Evolutionary conservation across 805 yeast genomes (phyloP), one percentile per base, ranked within the genome.

Genomic region (Clavispora vitiphila): DNA sequence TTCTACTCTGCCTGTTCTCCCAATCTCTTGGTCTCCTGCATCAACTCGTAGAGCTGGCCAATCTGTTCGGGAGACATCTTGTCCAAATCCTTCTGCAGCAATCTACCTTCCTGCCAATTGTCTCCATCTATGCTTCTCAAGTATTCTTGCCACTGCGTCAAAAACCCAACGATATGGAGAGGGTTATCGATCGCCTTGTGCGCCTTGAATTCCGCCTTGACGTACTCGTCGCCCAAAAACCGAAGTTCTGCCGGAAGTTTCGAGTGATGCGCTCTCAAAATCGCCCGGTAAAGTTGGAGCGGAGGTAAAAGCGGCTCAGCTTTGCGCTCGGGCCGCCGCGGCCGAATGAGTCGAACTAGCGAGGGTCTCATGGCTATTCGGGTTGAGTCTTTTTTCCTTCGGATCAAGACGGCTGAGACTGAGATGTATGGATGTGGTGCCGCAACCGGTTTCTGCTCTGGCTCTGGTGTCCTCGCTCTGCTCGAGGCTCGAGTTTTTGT

Each of bases 101-200:
- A 65, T 47, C 64, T 65, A 11, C 69, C 71, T 31, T 62, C 60
- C 50, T 60, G 53, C 74, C 75, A 71, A 8, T 49, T 47, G 0
- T 70, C 72, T 4, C 69, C 78, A 22, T 78, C 74, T 19, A 86
- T 74, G 59, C 69, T 65, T 10, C 72, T 66, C 46, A 85, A 69
- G 54, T 86, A 86, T 47, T 83, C 91, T 62, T 93, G 99, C 99
- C 99, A 93, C 46, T 87, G 83, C 1, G 95, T 80, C 47, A 93
- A 71, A 54, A 93, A 93, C 9, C 97, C 99, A 9, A 93, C 89
- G 25, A 93, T 88, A 57, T 91, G 95, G 19, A 88, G 71, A 3
- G 99, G 98, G 60, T 93, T 89, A 50, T 88, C 96, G 6, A 83
- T 76, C 37, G 69, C 63, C 45, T 80, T 77, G 64, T 93, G 99